Conservation (phyloP, 1,284 basidiomycete genomes). For the Rhizoctonia solani region DNA sequence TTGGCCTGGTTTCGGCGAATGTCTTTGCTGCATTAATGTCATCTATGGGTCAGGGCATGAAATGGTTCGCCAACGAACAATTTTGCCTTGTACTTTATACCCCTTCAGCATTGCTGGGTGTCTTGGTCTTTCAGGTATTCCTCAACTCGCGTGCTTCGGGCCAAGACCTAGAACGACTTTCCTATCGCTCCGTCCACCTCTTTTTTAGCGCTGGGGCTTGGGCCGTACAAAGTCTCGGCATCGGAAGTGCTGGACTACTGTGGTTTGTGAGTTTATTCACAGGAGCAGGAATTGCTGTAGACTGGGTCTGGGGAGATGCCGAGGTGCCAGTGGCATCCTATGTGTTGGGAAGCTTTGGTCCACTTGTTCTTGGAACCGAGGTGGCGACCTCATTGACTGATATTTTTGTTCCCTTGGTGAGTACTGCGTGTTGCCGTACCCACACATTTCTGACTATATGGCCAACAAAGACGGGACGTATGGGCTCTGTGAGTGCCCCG, state of each 20-base stretch:
- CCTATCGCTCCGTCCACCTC: slow-evolving; percentile 19
- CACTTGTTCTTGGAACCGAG: slow-evolving; percentile 71
- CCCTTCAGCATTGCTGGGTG: slow-evolving; percentile 72
- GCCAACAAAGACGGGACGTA: slow-evolving; percentile 65
- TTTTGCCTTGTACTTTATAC: slow-evolving; percentile 76
- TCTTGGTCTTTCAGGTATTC: slow-evolving; percentile 53
- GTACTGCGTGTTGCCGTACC: slow-evolving; percentile 44
- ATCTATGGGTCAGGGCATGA: slow-evolving; percentile 68
- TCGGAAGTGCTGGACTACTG: slow-evolving; percentile 36
- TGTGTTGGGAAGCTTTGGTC: slow-evolving; percentile 62
- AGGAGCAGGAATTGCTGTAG: slow-evolving; percentile 40
- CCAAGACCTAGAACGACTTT: slow-evolving; percentile 39
- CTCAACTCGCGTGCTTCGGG: slow-evolving; percentile 47
- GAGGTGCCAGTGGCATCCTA: slow-evolving; percentile 66
- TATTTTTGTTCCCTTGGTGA: slow-evolving; percentile 89
- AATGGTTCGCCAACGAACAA: slow-evolving; percentile 80
- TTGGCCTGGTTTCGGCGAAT: slow-evolving; percentile 69
- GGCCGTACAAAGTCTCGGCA: slow-evolving; percentile 38
- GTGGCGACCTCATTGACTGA: slow-evolving; percentile 74
- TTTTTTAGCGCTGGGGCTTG: slow-evolving; percentile 39
- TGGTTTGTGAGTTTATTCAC: slow-evolving; percentile 38
- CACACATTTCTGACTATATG: neutral
- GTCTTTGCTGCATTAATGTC: slow-evolving; percentile 73
- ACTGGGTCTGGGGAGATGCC: slow-evolving; percentile 46
- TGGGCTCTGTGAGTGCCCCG: slow-evolving; percentile 55